Evolutionary conservation across 257 asterid genomes (phyloP).

Genomic region (Solanum virginianum): DNA sequence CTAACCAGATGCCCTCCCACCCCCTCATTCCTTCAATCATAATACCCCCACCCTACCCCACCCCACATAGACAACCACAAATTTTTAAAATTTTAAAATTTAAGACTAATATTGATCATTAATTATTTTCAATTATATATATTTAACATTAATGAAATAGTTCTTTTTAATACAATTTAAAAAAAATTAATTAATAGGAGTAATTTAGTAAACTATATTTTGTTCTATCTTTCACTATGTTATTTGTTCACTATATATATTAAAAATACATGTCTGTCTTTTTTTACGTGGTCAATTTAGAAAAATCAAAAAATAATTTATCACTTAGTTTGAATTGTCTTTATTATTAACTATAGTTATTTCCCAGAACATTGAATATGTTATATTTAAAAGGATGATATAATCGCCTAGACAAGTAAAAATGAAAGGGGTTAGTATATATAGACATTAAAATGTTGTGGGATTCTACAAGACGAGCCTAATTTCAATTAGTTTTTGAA

Average conservation of each 20-base stretch:
- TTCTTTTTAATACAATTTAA: background rate
- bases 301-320: background rate
- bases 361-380: too few species aligned
- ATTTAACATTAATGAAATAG: background rate
- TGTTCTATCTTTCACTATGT: background rate
- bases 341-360: too few species aligned
- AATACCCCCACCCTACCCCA: background rate
- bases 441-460: background rate
- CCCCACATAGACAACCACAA: too few species aligned
- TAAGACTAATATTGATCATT: background rate
- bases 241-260: too few species aligned
- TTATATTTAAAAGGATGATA: background rate
- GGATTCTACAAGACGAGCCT: background rate
- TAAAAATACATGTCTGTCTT: too few species aligned
- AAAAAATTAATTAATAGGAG: background rate
- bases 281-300: background rate
- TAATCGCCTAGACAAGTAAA: background rate
- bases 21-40: slow-evolving; percentile 38
- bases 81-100: too few species aligned
- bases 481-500: background rate
- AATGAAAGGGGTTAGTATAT: background rate
- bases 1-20: slow-evolving; percentile 29
- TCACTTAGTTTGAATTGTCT: background rate
- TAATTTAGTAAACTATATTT: background rate
- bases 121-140: background rate